Evolutionary conservation across 768 basidiomycete species (phyloP).

Genomic region (Lentinus tigrinus): DNA sequence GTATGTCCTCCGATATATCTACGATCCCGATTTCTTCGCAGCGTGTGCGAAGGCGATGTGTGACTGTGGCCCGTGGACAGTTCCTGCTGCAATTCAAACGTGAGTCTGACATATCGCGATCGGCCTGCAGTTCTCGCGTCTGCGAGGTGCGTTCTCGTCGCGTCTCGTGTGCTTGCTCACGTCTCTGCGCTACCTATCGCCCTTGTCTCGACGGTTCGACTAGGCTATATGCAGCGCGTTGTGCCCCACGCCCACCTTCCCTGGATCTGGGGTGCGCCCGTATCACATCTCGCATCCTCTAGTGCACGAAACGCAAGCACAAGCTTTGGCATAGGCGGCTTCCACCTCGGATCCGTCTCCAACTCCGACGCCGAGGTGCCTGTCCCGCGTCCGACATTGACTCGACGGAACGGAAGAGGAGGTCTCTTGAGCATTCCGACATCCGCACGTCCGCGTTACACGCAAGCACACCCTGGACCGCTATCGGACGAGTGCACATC

Average conservation of each 20-base stretch:
- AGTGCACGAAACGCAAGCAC: background rate
- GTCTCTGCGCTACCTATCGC: background rate
- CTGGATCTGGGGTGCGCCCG: background rate
- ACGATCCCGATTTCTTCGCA: background rate
- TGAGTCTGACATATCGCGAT: background rate
- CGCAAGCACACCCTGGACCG: background rate
- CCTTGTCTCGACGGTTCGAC: background rate
- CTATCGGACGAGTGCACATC: background rate
- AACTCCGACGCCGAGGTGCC: background rate
- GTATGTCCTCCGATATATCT: background rate
- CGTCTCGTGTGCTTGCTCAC: no score
- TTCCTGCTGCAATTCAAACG: background rate
- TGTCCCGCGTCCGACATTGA: background rate
- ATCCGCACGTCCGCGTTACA: background rate
- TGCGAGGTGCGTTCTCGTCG: background rate
- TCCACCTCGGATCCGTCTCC: background rate
- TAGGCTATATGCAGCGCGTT: background rate
- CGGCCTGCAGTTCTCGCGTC: background rate
- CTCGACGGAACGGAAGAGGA: no score
- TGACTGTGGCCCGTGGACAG: background rate
- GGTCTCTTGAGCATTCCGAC: no score
- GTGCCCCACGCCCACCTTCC: constrained; percentile 2
- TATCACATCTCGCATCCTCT: constrained; percentile 4
- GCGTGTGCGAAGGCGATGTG: background rate
- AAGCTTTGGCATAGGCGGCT: background rate